Percentiles rank a stretch among this genome's conserved stretches.
Conservation (phyloP, 768 basidiomycete genomes). For the Psilocybe cubensis region DNA sequence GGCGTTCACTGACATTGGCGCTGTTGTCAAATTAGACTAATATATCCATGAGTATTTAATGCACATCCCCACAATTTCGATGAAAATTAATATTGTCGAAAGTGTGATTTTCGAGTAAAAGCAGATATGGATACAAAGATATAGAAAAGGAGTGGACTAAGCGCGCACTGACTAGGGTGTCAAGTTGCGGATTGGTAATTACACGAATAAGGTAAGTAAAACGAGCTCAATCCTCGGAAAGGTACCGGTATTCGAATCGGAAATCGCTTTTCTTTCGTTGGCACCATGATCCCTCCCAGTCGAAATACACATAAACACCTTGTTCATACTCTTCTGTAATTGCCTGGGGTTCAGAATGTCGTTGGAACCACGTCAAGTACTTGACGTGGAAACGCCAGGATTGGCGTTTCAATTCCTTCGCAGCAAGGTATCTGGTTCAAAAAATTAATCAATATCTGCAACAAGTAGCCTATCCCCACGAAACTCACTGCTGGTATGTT, state of each 20-base stretch:
- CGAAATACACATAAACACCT: slow-evolving; percentile 99
- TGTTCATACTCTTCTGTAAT: slow-evolving; percentile 99
- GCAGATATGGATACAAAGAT: slow-evolving; percentile 23
- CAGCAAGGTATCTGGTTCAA: slow-evolving; percentile 82
- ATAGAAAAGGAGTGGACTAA: slow-evolving; percentile 7
- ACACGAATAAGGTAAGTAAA: neutral
- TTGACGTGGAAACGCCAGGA: slow-evolving; percentile 99
- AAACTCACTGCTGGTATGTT: slow-evolving; percentile 92
- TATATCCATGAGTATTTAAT: slow-evolving; percentile 24
- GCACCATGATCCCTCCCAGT: slow-evolving; percentile 99
- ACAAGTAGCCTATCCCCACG: neutral
- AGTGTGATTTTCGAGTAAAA: slow-evolving; percentile 13
- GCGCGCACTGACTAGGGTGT: neutral
- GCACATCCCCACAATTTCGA: slow-evolving; percentile 17
- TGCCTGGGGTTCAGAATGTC: slow-evolving; percentile 95
- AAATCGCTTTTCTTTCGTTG: slow-evolving; percentile 98
- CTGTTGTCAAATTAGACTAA: slow-evolving; percentile 83
- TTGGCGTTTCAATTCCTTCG: slow-evolving; percentile 95
- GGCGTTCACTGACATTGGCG: slow-evolving; percentile 89
- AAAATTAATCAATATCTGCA: neutral
- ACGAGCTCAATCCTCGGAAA: slow-evolving; percentile 79
- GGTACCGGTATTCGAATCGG: slow-evolving; percentile 94
- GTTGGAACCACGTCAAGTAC: slow-evolving; percentile 99
- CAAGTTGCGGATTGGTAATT: neutral
- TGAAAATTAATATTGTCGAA: slow-evolving; percentile 23